Conservation (phyloP, 768 basidiomycete species). For the Cyclocybe cylindracea region DNA sequence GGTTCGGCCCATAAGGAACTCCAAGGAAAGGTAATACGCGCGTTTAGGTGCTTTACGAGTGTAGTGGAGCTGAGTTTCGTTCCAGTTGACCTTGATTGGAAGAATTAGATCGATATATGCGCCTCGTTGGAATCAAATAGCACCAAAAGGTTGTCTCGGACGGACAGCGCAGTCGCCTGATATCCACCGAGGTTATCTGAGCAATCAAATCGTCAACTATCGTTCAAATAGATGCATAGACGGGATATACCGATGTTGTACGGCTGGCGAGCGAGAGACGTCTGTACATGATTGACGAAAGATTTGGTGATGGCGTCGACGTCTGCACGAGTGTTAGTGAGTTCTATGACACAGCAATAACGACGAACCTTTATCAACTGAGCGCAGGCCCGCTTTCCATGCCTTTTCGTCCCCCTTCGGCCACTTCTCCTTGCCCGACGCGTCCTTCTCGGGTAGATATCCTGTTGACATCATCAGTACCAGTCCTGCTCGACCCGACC, state of each 20-base stretch:
- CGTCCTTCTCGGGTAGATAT: constrained; percentile 78
- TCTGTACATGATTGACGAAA: constrained; percentile 82
- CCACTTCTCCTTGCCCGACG: constrained; percentile 81
- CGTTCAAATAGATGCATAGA: not conserved
- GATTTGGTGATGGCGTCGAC: constrained; percentile 67
- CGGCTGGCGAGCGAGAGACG: constrained; percentile 87
- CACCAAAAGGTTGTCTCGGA: constrained; percentile 86
- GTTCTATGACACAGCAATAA: not conserved
- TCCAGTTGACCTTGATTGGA: constrained; percentile 71
- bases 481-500: not conserved
- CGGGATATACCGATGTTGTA: constrained; percentile 70
- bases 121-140: constrained; percentile 14
- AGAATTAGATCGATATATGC: constrained; percentile 7
- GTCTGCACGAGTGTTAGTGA: constrained; percentile 35
- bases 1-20: constrained; percentile 86
- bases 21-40: constrained; percentile 94
- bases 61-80: constrained; percentile 74
- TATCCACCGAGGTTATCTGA: constrained; percentile 82
- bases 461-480: constrained; percentile 39
- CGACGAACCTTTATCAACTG: constrained; percentile 53
- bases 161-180: constrained; percentile 87
- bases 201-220: constrained; percentile 1
- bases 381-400: constrained; percentile 68
- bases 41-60: constrained; percentile 85
- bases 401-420: constrained; percentile 75